Percentiles rank a stretch among this genome's conserved stretches.
Evolutionary conservation across 2,329 filamentous ascomycete genomes (phyloP).

Genomic region (Laburnicola sp.): DNA sequence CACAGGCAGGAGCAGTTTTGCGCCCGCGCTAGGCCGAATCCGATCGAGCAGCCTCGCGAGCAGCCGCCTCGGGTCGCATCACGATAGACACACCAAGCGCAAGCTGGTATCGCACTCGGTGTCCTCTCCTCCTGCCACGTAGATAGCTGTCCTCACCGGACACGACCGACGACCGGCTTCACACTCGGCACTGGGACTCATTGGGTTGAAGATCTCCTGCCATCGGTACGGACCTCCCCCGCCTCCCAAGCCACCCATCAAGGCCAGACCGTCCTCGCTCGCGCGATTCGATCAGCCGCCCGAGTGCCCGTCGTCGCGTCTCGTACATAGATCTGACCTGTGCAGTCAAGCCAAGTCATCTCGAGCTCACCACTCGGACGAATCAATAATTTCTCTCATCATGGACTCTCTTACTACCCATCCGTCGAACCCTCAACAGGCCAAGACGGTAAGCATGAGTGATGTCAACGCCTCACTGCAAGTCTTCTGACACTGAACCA

Average conservation of each 20-base stretch:
- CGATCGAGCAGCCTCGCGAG: slow-evolving; percentile 30
- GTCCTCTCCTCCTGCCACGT: slow-evolving; percentile 26
- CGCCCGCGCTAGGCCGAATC: slow-evolving; percentile 38
- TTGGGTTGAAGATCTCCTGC: slow-evolving; percentile 97
- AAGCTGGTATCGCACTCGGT: slow-evolving; percentile 50
- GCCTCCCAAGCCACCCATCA: slow-evolving; percentile 19
- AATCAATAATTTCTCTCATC: slow-evolving; percentile 43
- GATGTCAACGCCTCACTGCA: slow-evolving; percentile 21
- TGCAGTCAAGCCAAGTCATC: slow-evolving; percentile 37
- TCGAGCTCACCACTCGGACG: slow-evolving; percentile 31
- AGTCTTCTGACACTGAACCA: slow-evolving; percentile 29
- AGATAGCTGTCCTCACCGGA: slow-evolving; percentile 29
- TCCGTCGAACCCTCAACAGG: slow-evolving; percentile 86
- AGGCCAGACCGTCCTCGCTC: slow-evolving; percentile 40
- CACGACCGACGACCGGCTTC: slow-evolving; percentile 30
- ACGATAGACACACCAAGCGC: slow-evolving; percentile 40
- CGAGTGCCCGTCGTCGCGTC: slow-evolving; percentile 27
- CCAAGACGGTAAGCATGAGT: slow-evolving; percentile 65
- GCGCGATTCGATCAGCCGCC: slow-evolving; percentile 34
- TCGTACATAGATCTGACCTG: slow-evolving; percentile 38
- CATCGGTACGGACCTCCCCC: slow-evolving; percentile 55
- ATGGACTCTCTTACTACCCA: slow-evolving; percentile 94
- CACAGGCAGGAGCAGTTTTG: slow-evolving; percentile 24
- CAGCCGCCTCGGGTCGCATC: slow-evolving; percentile 34
- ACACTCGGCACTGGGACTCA: slow-evolving; percentile 73